phyloP scores from a whole-genome alignment of 2,329 filamentous ascomycete genomes.

The Alternaria alternata region DNA sequence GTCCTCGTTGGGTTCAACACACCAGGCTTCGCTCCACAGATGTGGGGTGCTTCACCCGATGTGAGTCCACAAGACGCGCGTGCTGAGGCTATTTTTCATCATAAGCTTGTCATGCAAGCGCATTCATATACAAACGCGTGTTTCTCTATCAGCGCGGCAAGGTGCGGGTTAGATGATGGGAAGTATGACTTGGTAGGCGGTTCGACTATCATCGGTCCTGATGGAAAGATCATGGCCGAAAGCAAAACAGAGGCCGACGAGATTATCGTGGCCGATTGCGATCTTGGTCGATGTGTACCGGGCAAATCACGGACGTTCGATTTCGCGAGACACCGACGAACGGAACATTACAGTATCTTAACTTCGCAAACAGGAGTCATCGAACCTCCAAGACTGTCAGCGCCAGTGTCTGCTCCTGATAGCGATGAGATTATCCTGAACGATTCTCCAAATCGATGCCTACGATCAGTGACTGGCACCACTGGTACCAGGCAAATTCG shows the following conservation, averaged over 20 bases:
- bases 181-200: slow-evolving; percentile 48
- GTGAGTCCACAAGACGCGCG: slow-evolving; percentile 52
- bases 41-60: slow-evolving; percentile 26
- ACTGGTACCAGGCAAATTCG: background rate
- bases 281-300: slow-evolving; percentile 55
- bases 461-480: background rate
- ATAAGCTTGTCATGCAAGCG: background rate
- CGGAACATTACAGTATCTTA: background rate
- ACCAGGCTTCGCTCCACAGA: slow-evolving; percentile 57
- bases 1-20: slow-evolving; percentile 57
- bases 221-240: slow-evolving; percentile 59
- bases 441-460: accelerated
- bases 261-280: slow-evolving; percentile 58
- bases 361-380: background rate
- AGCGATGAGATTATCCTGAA: accelerated
- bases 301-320: slow-evolving; percentile 36
- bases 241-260: slow-evolving; percentile 58
- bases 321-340: background rate
- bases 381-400: background rate
- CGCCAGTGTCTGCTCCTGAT: accelerated
- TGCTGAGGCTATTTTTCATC: slow-evolving; percentile 55
- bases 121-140: background rate
- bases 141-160: background rate
- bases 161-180: slow-evolving; percentile 61
- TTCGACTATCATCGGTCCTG: slow-evolving; percentile 50